Conservation (phyloP, 1,284 basidiomycete species). For the Hymenochaete sp. region DNA sequence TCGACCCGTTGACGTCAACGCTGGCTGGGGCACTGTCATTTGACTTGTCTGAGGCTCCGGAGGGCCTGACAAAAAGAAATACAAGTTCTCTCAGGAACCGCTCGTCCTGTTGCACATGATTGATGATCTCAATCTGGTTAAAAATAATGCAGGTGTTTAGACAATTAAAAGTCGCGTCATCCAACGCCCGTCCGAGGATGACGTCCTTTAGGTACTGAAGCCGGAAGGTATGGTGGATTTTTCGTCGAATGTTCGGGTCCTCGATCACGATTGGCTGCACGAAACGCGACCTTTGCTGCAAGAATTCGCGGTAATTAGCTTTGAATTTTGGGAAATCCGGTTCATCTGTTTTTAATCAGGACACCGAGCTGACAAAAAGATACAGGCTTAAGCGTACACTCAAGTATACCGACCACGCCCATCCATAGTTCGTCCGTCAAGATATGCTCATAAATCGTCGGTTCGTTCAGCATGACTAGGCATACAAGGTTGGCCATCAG, state of each 20-base stretch:
- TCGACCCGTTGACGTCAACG: background rate
- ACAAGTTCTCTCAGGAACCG: conserved; percentile 75
- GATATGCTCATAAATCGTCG: conserved; percentile 90
- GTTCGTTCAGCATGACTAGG: conserved; percentile 93
- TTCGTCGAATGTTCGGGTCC: conserved; percentile 65
- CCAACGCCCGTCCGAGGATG: conserved; percentile 87
- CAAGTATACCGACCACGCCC: conserved; percentile 92
- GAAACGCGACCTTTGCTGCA: conserved; percentile 74
- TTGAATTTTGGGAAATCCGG: conserved; percentile 94
- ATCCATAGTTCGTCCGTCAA: conserved; percentile 89
- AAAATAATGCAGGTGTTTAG: conserved; percentile 97
- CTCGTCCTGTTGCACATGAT: conserved; percentile 75
- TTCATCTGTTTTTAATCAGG: conserved; percentile 55
- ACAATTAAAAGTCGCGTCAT: conserved; percentile 96
- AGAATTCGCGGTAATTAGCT: conserved; percentile 93
- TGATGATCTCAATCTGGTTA: conserved; percentile 98
- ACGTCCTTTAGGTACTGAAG: conserved; percentile 97
- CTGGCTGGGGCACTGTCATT: conserved; percentile 13
- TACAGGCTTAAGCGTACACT: conserved; percentile 57
- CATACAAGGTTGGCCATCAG: conserved; percentile 18
- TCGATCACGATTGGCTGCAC: conserved; percentile 80
- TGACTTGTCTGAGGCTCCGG: conserved; percentile 22
- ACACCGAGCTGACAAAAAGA: conserved; percentile 14
- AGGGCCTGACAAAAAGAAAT: conserved; percentile 51
- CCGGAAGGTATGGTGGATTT: conserved; percentile 95